Conservation (phyloP, 2,329 filamentous ascomycete species). For the Coleophoma eucalyptorum region DNA sequence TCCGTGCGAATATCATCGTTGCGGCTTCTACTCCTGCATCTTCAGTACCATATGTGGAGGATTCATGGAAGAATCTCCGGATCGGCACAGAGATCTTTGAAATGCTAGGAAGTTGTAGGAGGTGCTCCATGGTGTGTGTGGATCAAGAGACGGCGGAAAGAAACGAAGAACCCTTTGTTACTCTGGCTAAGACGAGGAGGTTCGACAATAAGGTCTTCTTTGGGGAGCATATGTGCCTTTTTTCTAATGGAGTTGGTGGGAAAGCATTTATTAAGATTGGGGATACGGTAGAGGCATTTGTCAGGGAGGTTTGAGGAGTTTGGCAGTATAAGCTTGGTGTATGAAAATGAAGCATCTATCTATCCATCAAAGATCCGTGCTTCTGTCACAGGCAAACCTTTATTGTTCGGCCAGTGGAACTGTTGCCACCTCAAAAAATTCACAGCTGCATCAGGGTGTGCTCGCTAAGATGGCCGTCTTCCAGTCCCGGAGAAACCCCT, state of each 20-base stretch:
- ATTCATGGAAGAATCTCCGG: conserved; percentile 65
- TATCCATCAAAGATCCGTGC: not conserved
- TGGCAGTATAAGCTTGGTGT: not conserved
- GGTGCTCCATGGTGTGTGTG: conserved; percentile 96
- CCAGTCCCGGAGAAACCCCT: too few relatives aligned
- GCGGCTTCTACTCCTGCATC: conserved; percentile 35
- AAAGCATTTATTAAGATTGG: not conserved
- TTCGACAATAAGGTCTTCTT: conserved; percentile 85
- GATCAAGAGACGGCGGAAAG: conserved; percentile 78
- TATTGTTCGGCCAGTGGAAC: not conserved
- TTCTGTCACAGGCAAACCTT: not conserved
- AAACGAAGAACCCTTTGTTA: conserved; percentile 82
- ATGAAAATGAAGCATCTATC: not conserved
- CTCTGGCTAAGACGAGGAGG: conserved; percentile 80
- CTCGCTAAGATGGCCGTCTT: too few relatives aligned
- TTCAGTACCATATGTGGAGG: conserved; percentile 68
- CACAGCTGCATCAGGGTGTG: too few relatives aligned
- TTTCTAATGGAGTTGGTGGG: conserved; percentile 13
- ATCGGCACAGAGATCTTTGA: conserved; percentile 64
- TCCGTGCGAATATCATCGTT: conserved; percentile 85
- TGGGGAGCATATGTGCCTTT: conserved; percentile 71
- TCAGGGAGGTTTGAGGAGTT: not conserved
- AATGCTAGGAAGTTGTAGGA: conserved; percentile 77
- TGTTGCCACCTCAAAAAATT: not conserved
- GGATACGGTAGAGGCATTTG: not conserved